Evolutionary conservation across 2,329 filamentous ascomycete species (phyloP).

Genomic region (Fusarium graminum): DNA sequence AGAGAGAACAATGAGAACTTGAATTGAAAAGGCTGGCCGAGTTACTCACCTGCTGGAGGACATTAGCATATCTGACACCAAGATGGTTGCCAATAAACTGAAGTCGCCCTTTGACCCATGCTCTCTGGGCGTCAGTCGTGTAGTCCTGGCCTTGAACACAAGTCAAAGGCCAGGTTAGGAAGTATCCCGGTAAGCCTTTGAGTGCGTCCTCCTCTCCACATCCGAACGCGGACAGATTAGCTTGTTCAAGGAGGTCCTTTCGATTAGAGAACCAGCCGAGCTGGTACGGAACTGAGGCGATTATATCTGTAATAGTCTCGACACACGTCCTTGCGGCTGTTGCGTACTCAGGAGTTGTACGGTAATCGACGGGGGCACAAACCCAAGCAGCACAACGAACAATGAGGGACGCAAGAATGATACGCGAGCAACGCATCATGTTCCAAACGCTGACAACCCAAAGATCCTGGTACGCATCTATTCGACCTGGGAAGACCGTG

Average conservation of each 20-base stretch:
- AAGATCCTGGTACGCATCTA: constrained; percentile 71
- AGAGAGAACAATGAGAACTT: neutral
- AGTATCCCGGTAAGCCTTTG: constrained; percentile 70
- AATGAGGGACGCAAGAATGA: constrained; percentile 67
- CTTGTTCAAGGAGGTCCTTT: constrained; percentile 56
- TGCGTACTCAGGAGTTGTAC: constrained; percentile 72
- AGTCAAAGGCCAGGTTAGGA: constrained; percentile 70
- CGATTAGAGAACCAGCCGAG: constrained; percentile 69
- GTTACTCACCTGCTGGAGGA: constrained; percentile 64
- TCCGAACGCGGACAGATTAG: constrained; percentile 61
- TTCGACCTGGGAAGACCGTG: constrained; percentile 70
- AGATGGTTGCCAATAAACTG: constrained; percentile 67
- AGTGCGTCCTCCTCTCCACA: constrained; percentile 63
- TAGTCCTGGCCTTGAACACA: constrained; percentile 69
- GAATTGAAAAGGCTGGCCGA: constrained; percentile 5
- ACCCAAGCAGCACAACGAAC: constrained; percentile 73
- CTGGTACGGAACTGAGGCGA: constrained; percentile 72
- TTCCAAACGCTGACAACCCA: constrained; percentile 72
- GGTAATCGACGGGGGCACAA: constrained; percentile 70
- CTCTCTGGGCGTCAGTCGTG: constrained; percentile 68
- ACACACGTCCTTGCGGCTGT: constrained; percentile 64
- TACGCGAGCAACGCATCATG: constrained; percentile 64
- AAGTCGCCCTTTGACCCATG: constrained; percentile 67
- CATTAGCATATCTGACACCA: constrained; percentile 70
- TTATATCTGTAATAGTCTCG: constrained; percentile 69